Evolutionary conservation across 257 asterid genomes (phyloP).

Genomic region (Nicotiana obtusifolia): DNA sequence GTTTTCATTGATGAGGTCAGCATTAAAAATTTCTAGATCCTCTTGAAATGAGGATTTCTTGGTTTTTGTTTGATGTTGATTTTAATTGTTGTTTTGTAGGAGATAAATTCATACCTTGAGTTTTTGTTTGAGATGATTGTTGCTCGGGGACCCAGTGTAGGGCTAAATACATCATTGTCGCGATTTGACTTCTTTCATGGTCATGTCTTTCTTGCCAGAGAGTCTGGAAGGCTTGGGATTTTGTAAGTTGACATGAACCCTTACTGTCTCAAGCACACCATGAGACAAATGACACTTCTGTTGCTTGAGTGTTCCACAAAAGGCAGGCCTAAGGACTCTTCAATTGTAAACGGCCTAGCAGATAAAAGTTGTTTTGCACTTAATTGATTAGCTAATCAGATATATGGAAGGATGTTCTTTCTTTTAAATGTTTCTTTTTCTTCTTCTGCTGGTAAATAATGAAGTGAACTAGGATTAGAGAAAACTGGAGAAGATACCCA

Average conservation of each 20-base stretch:
- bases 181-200: slow-evolving; percentile 95
- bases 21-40: neutral
- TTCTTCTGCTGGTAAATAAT: neutral
- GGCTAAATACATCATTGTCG: slow-evolving; percentile 64
- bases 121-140: slow-evolving; percentile 57
- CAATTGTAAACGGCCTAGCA: neutral
- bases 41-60: slow-evolving; percentile 1
- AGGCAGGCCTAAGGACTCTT: neutral
- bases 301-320: neutral
- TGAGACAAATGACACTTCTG: neutral
- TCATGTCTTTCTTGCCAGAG: slow-evolving; percentile 70
- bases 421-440: neutral
- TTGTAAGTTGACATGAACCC: slow-evolving; percentile 51
- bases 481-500: neutral
- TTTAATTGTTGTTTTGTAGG: slow-evolving; percentile 45
- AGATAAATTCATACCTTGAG: slow-evolving; percentile 65
- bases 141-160: slow-evolving; percentile 73
- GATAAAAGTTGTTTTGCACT: neutral
- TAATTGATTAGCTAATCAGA: neutral
- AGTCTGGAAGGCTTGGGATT: slow-evolving; percentile 87
- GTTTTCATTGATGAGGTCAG: slow-evolving; percentile 57
- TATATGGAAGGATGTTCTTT: neutral
- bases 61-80: neutral
- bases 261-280: neutral
- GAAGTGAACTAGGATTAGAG: neutral